Conservation (phyloP, 2,329 filamentous ascomycete genomes). For the Neopestalotiopsis sp. region DNA sequence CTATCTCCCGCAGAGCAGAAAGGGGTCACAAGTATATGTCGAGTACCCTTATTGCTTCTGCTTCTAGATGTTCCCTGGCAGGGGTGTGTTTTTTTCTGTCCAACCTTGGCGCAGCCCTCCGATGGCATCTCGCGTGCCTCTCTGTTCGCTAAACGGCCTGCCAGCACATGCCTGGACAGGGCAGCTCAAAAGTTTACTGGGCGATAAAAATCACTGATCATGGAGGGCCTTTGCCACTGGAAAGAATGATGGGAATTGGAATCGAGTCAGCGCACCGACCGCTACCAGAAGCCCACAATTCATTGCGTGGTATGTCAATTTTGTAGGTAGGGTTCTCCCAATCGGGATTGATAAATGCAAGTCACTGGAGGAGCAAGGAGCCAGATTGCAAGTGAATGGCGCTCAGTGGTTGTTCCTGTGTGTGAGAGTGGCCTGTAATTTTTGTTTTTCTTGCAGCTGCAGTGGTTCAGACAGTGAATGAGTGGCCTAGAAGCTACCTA, state of each 20-base stretch:
- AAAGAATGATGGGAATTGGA: neutral
- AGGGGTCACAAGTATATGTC: neutral
- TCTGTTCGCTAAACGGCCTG: neutral
- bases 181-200: neutral
- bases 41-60: neutral
- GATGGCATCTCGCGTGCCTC: neutral
- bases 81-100: neutral
- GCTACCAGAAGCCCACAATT: neutral
- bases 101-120: neutral
- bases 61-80: neutral
- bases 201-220: neutral
- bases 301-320: neutral
- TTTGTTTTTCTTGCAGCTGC: neutral
- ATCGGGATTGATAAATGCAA: neutral
- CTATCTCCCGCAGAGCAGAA: slow-evolving; percentile 5
- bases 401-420: neutral
- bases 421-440: neutral
- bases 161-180: neutral
- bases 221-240: neutral
- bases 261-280: slow-evolving; percentile 1
- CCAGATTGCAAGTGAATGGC: neutral
- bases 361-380: neutral
- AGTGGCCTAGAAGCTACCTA: neutral
- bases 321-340: neutral
- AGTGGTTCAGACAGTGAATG: neutral